Percentiles rank a stretch among this genome's conserved stretches.
These are phyloP conservation scores for Candida corydali DNA, from an alignment of 805 yeast genomes.

Conservation along the genomic window DNA sequence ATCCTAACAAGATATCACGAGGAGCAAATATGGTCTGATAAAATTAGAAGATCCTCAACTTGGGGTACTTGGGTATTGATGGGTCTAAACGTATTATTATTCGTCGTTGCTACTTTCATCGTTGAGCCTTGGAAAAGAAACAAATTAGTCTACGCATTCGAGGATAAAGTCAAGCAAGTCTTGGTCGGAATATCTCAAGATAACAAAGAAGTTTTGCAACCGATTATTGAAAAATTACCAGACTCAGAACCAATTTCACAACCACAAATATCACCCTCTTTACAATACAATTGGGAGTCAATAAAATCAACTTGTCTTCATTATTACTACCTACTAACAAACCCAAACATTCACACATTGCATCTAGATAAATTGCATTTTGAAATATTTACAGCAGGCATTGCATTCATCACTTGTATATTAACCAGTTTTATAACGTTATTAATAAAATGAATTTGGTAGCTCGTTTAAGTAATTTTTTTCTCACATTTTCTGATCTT, in stretches of 20 bases:
- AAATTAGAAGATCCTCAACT: conserved; percentile 87
- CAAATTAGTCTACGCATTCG: conserved; percentile 77
- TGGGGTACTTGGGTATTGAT: conserved; percentile 94
- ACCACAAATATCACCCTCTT: neutral
- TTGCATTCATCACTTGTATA: conserved; percentile 15
- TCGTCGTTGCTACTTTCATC: conserved; percentile 75
- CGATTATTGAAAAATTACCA: conserved; percentile 18
- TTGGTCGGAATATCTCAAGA: conserved; percentile 14
- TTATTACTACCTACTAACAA: conserved; percentile 15
- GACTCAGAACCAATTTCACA: too few species aligned
- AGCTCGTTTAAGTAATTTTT: conserved; percentile 1
- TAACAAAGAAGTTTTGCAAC: conserved; percentile 7
- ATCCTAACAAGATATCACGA: conserved; percentile 90
- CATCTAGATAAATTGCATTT: conserved; percentile 21
- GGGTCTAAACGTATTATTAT: conserved; percentile 79
- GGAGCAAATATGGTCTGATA: conserved; percentile 97
- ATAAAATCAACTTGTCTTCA: conserved; percentile 10
- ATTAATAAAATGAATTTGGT: conserved; percentile 10
- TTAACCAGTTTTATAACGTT: conserved; percentile 18
- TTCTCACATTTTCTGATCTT: too few species aligned
- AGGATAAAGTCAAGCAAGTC: conserved; percentile 61
- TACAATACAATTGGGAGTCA: conserved; percentile 14
- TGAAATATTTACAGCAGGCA: conserved; percentile 13
- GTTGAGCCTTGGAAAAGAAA: conserved; percentile 94
- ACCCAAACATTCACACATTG: conserved; percentile 11